Evolutionary conservation across 306 rosid species (phyloP).

Genomic region (Rosa multiflora): DNA sequence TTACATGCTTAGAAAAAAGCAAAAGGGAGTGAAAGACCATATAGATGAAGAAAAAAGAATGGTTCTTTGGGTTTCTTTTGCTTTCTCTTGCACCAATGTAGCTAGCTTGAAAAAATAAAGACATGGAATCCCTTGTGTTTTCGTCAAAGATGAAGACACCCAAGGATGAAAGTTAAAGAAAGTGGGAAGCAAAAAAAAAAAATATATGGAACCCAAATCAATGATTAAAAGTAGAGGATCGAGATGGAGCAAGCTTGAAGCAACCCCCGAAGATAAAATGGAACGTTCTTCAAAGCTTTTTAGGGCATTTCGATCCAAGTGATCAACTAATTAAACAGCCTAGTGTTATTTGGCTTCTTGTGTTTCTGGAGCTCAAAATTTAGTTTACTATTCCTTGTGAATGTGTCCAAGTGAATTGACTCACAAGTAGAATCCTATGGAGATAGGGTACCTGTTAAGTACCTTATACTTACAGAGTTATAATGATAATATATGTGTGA

Average conservation of each 20-base stretch:
- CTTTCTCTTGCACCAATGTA: constrained; percentile 82
- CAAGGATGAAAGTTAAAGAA: constrained; percentile 45
- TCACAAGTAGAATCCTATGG: constrained; percentile 31
- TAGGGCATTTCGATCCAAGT: constrained; percentile 27
- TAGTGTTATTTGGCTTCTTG: constrained; percentile 36
- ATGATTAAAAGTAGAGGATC: constrained; percentile 30
- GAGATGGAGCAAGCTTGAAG: constrained; percentile 52
- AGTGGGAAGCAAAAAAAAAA: not conserved
- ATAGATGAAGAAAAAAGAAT: constrained; percentile 9
- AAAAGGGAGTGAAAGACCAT: constrained; percentile 16
- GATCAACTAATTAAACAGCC: constrained; percentile 16
- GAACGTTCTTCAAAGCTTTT: constrained; percentile 48
- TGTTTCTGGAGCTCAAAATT: not conserved
- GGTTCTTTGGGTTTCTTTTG: constrained; percentile 23
- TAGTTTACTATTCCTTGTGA: constrained; percentile 15
- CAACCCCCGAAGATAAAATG: constrained; percentile 36
- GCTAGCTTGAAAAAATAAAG: constrained; percentile 23
- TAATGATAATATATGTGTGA: not conserved
- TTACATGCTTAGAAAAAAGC: constrained; percentile 22
- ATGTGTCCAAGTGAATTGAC: constrained; percentile 11
- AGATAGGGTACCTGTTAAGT: not conserved
- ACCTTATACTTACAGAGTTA: not conserved
- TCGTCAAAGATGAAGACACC: constrained; percentile 65
- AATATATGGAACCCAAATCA: constrained; percentile 16
- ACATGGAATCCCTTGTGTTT: constrained; percentile 32